These are phyloP conservation scores for Septoria petroselini DNA, from an alignment of 2,329 filamentous ascomycete genomes.

Conservation along the genomic window DNA sequence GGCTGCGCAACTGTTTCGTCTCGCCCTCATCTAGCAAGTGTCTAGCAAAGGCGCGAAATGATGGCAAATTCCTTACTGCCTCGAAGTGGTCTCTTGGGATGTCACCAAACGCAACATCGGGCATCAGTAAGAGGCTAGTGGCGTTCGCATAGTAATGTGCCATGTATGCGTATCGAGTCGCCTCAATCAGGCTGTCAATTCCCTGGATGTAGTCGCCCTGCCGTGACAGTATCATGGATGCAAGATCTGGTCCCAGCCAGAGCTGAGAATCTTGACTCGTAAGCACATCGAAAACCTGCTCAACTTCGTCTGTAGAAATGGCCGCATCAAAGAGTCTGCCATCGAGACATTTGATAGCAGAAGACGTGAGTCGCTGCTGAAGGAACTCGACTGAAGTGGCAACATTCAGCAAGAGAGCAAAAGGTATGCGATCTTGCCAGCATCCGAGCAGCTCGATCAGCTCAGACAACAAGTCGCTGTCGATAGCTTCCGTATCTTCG, in stretches of 20 bases:
- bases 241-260: conserved; percentile 61
- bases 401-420: conserved; percentile 73
- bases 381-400: conserved; percentile 79
- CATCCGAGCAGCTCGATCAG: conserved; percentile 64
- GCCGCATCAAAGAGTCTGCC: conserved; percentile 75
- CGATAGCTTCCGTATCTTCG: conserved; percentile 80
- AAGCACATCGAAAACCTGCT: conserved; percentile 68
- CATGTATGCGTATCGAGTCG: conserved; percentile 72
- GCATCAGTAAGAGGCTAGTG: conserved; percentile 60
- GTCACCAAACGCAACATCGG: conserved; percentile 36
- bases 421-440: conserved; percentile 73
- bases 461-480: conserved; percentile 68
- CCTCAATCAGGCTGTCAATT: conserved; percentile 65
- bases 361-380: conserved; percentile 68
- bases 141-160: conserved; percentile 80
- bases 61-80: conserved; percentile 64
- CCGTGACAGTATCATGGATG: conserved; percentile 63
- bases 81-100: conserved; percentile 63
- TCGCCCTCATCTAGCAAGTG: conserved; percentile 33
- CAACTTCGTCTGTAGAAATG: conserved; percentile 67
- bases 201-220: conserved; percentile 76
- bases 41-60: conserved; percentile 54
- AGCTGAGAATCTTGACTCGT: conserved; percentile 57
- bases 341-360: conserved; percentile 63
- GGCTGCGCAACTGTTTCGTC: conserved; percentile 42